Evolutionary conservation across 306 rosid species (phyloP).

Genomic region (Purshia tridentata): DNA sequence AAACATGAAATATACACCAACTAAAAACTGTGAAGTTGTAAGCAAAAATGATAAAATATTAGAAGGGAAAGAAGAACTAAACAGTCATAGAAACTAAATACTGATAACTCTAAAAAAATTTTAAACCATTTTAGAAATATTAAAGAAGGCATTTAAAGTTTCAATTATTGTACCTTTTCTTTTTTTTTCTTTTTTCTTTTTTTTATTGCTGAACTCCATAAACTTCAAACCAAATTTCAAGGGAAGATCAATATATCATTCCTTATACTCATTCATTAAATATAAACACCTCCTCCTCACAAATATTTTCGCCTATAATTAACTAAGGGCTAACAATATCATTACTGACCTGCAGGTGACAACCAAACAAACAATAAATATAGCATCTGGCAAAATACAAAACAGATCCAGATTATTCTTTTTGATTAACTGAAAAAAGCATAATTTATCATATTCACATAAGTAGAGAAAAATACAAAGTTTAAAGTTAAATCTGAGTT

Average conservation of each 20-base stretch:
- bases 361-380: constrained; percentile 86
- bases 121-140: too few species aligned
- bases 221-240: constrained; percentile 48
- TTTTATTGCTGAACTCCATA: constrained; percentile 88
- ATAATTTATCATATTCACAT: neutral
- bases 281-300: neutral
- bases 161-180: too few species aligned
- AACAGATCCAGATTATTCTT: constrained; percentile 4
- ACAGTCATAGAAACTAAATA: too few species aligned
- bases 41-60: too few species aligned
- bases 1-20: constrained; percentile 15
- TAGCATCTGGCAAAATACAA: constrained; percentile 74
- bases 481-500: neutral
- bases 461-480: neutral
- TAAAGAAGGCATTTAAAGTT: too few species aligned
- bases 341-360: constrained; percentile 80
- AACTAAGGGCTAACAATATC: constrained; percentile 21
- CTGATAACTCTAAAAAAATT: too few species aligned
- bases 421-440: neutral
- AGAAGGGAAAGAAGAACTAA: too few species aligned
- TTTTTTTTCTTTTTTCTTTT: neutral
- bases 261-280: neutral
- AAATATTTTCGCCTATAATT: neutral
- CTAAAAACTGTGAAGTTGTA: too few species aligned
- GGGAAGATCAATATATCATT: neutral